phyloP scores from a whole-genome alignment of 768 basidiomycete species.

The Lactifluus volemus region DNA sequence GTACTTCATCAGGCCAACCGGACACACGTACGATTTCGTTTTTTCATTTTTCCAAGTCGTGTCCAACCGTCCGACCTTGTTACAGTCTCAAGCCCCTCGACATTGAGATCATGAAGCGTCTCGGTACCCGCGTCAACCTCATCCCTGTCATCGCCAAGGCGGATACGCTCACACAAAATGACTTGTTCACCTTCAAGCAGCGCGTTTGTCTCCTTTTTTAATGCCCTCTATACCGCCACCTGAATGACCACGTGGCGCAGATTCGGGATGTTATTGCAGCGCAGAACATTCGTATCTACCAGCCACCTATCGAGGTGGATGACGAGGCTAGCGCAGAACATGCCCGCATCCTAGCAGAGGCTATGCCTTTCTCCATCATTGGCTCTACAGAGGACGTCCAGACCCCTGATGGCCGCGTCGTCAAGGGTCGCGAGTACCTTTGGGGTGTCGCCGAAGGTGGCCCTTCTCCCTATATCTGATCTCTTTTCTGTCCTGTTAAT shows the following conservation, averaged over 20 bases:
- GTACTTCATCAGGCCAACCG: slow-evolving; percentile 94
- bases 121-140: slow-evolving; percentile 95
- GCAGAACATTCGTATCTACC: slow-evolving; percentile 92
- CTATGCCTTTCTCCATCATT: slow-evolving; percentile 98
- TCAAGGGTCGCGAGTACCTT: slow-evolving; percentile 96
- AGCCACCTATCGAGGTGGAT: slow-evolving; percentile 85
- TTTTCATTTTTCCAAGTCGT: not conserved
- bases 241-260: slow-evolving; percentile 29
- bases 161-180: slow-evolving; percentile 92
- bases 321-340: slow-evolving; percentile 83
- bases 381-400: slow-evolving; percentile 93
- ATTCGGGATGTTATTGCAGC: slow-evolving; percentile 85
- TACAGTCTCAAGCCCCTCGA: slow-evolving; percentile 89
- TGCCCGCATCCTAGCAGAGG: slow-evolving; percentile 76
- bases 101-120: slow-evolving; percentile 99
- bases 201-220: slow-evolving; percentile 45
- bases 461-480: slow-evolving; percentile 19
- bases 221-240: slow-evolving; percentile 12
- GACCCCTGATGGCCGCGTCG: slow-evolving; percentile 81
- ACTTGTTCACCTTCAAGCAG: slow-evolving; percentile 86
- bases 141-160: slow-evolving; percentile 98
- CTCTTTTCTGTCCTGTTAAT: not conserved
- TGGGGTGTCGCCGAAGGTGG: slow-evolving; percentile 99
- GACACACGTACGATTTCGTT: slow-evolving; percentile 71
- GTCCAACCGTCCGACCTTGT: not conserved